Percentiles rank a stretch among this genome's conserved stretches.
Evolutionary conservation across 768 basidiomycete genomes (phyloP).

Genomic region (Chalciporus sphaerocephalus): DNA sequence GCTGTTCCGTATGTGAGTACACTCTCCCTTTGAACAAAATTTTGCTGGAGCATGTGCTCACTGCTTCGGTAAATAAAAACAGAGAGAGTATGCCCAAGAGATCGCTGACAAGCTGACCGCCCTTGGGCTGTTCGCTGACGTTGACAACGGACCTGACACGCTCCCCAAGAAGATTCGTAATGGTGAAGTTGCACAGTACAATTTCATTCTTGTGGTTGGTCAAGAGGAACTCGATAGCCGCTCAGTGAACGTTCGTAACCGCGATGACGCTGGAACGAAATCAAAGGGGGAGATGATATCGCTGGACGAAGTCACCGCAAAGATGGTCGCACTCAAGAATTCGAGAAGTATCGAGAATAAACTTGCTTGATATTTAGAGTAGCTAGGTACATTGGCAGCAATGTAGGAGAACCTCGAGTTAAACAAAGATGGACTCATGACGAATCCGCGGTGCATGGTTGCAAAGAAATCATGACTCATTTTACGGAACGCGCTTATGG

Average conservation of each 20-base stretch:
- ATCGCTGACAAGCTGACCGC: slow-evolving; percentile 63
- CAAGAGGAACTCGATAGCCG: slow-evolving; percentile 82
- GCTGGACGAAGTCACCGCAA: slow-evolving; percentile 64
- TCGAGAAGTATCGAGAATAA: slow-evolving; percentile 50
- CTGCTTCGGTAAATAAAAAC: slow-evolving; percentile 62
- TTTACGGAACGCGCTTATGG: background rate
- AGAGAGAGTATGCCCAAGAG: slow-evolving; percentile 90
- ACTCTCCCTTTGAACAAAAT: background rate
- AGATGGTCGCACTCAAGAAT: slow-evolving; percentile 70
- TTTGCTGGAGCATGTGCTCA: too few relatives aligned
- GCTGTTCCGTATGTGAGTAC: slow-evolving; percentile 78
- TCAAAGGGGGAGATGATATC: slow-evolving; percentile 70
- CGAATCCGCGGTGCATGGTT: background rate
- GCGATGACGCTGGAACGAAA: slow-evolving; percentile 89
- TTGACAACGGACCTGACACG: slow-evolving; percentile 88
- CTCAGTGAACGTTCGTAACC: slow-evolving; percentile 93
- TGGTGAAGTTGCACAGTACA: slow-evolving; percentile 95
- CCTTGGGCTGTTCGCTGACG: slow-evolving; percentile 81
- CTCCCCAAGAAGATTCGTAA: slow-evolving; percentile 97
- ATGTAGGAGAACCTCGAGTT: background rate
- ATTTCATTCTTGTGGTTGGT: slow-evolving; percentile 96
- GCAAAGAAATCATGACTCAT: background rate
- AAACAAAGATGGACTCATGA: background rate
- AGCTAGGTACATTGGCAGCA: slow-evolving; percentile 3
- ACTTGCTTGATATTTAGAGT: slow-evolving; percentile 32